phyloP scores from a whole-genome alignment of 768 basidiomycete genomes.

The Favolaschia claudopus region DNA sequence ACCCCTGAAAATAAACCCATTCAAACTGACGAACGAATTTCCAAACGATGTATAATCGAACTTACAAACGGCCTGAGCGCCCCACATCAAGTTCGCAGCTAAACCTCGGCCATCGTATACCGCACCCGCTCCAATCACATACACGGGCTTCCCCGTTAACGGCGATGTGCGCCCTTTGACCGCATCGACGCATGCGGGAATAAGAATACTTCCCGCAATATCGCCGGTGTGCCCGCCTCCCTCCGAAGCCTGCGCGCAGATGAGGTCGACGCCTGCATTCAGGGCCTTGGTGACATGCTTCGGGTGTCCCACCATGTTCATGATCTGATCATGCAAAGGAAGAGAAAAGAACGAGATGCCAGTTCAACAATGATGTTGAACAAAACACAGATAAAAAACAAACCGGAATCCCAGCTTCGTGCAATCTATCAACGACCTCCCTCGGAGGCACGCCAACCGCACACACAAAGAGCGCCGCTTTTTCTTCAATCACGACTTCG shows the following conservation, averaged over 20 bases:
- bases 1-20: constrained; percentile 63
- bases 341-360: too few relatives aligned
- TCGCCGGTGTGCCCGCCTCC: constrained; percentile 92
- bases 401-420: constrained; percentile 82
- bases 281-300: constrained; percentile 87
- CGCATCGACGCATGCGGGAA: constrained; percentile 89
- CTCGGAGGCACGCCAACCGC: constrained; percentile 89
- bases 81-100: constrained; percentile 89
- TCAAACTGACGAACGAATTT: background rate
- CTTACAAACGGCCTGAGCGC: constrained; percentile 85
- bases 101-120: constrained; percentile 91
- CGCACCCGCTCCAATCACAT: constrained; percentile 91
- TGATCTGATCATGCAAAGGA: constrained; percentile 68
- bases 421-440: constrained; percentile 80
- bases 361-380: background rate
- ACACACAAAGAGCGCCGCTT: constrained; percentile 87
- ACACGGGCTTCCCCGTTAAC: constrained; percentile 83
- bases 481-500: constrained; percentile 93
- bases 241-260: constrained; percentile 94
- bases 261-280: constrained; percentile 87
- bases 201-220: constrained; percentile 83
- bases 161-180: constrained; percentile 81
- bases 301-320: constrained; percentile 90
- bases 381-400: background rate
- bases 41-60: background rate